Evolutionary conservation across 164 flowering plant species (phyloP), one percentile per base, ranked within the genome.

Genomic region (Annona cherimola): DNA sequence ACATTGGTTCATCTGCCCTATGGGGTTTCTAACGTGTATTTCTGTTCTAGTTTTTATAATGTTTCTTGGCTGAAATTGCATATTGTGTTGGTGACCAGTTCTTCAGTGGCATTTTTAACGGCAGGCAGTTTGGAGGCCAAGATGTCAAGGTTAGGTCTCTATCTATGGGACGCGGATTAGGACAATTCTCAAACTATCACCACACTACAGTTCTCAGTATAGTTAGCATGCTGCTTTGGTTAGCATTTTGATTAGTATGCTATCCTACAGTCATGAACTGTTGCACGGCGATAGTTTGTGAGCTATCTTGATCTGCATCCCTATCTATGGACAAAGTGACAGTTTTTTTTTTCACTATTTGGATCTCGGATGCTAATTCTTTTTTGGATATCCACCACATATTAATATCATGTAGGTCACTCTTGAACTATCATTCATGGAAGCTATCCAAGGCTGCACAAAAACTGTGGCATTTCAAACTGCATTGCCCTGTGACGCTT

Each of bases 361-460:
- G 20, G 60, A 57, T 39, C 59, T 69, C 59, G 3, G 11, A 4
- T 18, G 18, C 73, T 18, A 12, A 50, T 19, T 44, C 40, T 39
- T 12, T 20, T n/a, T 50, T 26, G 39, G 26, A n/a, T 3, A 62
- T 60, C 67, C 1, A 12, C 44, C 41, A 40, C 6, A 43, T 61
- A 9, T 68, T 63, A 12, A 39, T 55, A 39, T 42, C 76, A 26
- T 18, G 12, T 69, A 94, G 96, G 87, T 87, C 69, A 18, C 86
- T 0, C 42, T 94, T 63, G 97, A 94, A 73, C 74, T 94, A 57
- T 90, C 97, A 57, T 94, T 94, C 76, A 94, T 94, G 97, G 99
- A 94, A 85, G 99, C 99, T 79, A 93, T 92, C 61, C 97, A 89
- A 76, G 97, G 99, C 45, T 90, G 97, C 84, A 68, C 92, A 67